phyloP scores from a whole-genome alignment of 495 filamentous ascomycete species.

The Bombardia bombarda region DNA sequence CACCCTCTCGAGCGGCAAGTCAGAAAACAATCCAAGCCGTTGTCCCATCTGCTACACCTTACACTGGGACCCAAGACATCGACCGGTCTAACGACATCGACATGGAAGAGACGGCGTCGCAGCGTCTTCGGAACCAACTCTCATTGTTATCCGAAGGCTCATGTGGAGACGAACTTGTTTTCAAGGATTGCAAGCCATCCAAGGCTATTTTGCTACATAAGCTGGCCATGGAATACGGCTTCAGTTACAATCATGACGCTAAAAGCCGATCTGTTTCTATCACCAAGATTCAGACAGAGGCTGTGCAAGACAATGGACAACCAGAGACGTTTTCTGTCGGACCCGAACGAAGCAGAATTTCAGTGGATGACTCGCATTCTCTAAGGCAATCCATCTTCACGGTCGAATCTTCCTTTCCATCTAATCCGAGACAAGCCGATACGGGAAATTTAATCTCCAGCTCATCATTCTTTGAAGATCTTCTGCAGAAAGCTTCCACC shows the following conservation, averaged over 20 bases:
- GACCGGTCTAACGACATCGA: background rate
- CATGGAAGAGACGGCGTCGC: conserved; percentile 3
- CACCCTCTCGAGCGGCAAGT: background rate
- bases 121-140: conserved; percentile 18
- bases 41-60: background rate
- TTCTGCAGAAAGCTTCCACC: too few relatives aligned
- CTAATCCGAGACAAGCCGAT: too few relatives aligned
- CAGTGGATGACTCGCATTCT: conserved; percentile 6
- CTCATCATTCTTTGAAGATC: too few relatives aligned
- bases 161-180: conserved; percentile 20
- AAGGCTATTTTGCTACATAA: conserved; percentile 18
- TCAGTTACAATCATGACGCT: conserved; percentile 18
- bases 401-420: too few relatives aligned
- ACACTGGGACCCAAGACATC: background rate
- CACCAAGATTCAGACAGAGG: too few relatives aligned
- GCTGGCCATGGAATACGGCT: conserved; percentile 18
- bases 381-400: background rate
- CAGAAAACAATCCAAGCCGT: background rate
- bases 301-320: too few relatives aligned
- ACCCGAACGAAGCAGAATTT: too few relatives aligned
- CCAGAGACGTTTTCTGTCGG: background rate
- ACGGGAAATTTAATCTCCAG: too few relatives aligned
- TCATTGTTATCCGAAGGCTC: conserved; percentile 19
- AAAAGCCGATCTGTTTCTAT: conserved; percentile 12
- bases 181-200: conserved; percentile 21